Evolutionary conservation across 2,329 filamentous ascomycete species (phyloP), one percentile per base, ranked within the genome.

Genomic region (Seiridium cupressi): DNA sequence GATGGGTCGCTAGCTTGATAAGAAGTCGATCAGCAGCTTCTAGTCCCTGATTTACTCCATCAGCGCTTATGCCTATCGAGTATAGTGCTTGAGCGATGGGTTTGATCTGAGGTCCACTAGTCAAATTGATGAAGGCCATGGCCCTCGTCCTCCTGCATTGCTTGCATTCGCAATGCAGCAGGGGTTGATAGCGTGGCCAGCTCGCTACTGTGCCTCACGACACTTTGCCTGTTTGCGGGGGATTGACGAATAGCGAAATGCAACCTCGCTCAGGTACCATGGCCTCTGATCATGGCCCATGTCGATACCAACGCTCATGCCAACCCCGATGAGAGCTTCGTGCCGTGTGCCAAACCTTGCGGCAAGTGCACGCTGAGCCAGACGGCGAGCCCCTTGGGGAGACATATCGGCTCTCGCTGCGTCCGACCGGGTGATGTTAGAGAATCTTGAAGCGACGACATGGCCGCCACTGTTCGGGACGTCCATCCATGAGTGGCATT

Each of bases 101-200:
- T 42, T 55, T 55, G 40, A 44, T 55, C 51, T 55, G 18, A 55
- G 51, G 51, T 31, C 51, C 51, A 55, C 51, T 44, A 55, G 36
- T 55, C 51, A 58, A 48, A 51, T 36, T 58, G 55, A 58, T 49
- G 55, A 58, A 58, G 35, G 35, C 47, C 32, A 31, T 49, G 26
- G 47, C 47, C 47, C 32, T 49, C 55, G 40, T 57, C 44, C 31
- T 48, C 32, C 46, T 42, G 55, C 55, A 58, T 51, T 58, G 55
- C 55, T 58, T 58, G 55, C 55, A 58, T 58, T 58, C 44, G 13
- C n/a, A 51, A 51, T 57, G 46, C 55, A 51, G 34, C 55, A 58
- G 38, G 55, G 55, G 55, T 58, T 6, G 31, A 35, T 48, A 48
- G 31, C 31, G 49, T 57, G 55, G 54, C 6, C 36, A 57, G 54